A percentile compares a stretch with the other conserved stretches of the same genome.
phyloP scores from a whole-genome alignment of 1,284 basidiomycete species.

The Nidula niveotomentosa region DNA sequence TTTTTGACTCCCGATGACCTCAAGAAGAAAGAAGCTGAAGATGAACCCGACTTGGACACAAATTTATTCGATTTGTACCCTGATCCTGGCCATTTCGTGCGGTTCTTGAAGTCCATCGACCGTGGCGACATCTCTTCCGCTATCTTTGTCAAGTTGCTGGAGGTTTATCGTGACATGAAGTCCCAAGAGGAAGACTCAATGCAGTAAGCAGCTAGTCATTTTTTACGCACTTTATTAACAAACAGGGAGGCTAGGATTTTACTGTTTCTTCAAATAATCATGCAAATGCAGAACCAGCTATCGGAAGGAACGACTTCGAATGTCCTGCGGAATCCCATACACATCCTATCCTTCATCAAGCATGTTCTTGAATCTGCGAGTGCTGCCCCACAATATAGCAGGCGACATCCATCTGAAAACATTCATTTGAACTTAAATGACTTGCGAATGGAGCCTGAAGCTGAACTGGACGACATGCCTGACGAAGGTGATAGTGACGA shows the following conservation, averaged over 20 bases:
- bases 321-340: conserved; percentile 70
- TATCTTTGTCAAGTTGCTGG: conserved; percentile 73
- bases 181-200: conserved; percentile 43
- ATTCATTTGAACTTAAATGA: no score
- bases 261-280: conserved; percentile 73
- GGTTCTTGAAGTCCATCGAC: conserved; percentile 62
- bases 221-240: no score
- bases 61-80: conserved; percentile 73
- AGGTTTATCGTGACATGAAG: conserved; percentile 61
- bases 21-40: conserved; percentile 34
- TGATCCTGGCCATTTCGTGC: conserved; percentile 66
- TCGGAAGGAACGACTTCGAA: conserved; percentile 54
- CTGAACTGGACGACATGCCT: conserved; percentile 29
- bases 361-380: conserved; percentile 50
- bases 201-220: conserved; percentile 35
- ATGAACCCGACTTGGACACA: conserved; percentile 47
- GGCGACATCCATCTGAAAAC: no score
- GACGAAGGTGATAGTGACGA: conserved; percentile 56
- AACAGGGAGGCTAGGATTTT: conserved; percentile 32
- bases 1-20: conserved; percentile 55
- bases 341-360: conserved; percentile 79
- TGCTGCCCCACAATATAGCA: conserved; percentile 6
- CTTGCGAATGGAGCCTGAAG: no score
- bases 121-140: conserved; percentile 70
- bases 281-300: conserved; percentile 75